Base-by-base conservation (phyloP, 176 grass and related monocot genomes). In the Hyparrhenia diplandra region DNA sequence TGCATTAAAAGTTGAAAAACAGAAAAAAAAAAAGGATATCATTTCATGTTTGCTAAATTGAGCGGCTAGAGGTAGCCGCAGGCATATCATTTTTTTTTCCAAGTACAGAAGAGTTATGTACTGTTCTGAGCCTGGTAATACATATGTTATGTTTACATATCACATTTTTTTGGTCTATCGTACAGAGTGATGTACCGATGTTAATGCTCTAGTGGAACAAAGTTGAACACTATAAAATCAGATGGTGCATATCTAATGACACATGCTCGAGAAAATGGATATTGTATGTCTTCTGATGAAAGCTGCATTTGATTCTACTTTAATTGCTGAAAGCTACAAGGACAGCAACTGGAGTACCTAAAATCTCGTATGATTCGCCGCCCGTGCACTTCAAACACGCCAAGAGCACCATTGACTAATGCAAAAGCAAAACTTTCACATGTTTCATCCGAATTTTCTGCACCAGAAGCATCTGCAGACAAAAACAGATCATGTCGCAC, bases 361-460 rank as follows among this genome's bases (percentile, higher is more conserved):
- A 98, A 98, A 85, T 95, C 96, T 83, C 90, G 80, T 89, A 95
- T n/a, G n/a, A n/a, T 98, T 77, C 90, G 92, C 41, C 92, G 96
- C 36, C 92, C 96, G 76, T 98, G 92, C 64, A 98, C 96, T 93
- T 98, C 96, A 90, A 98, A 98, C 64, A 98, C 92, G 61, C 96
- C 96, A 91, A 98, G 92, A 78, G 96, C 96, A 82, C 96, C 96
- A 86, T 98, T 95, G 71, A 95, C 92, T 89, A 98, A 87, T 45
- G 96, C 92, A 91, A 98, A 98, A 79, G 92, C 88, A 95, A 98
- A 98, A 90, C 90, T 95, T 91, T 98, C 92, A 60, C 92, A 89
- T 82, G 88, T 82, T 80, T 98, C 96, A 79, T 98, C 96, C 35
- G 76, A 70, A 81, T 54, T 87, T 59, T 98, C 96, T 45, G 90